Evolutionary conservation across 352 stramenopile genomes (phyloP).

Genomic region (Globisporangium cystogenes): DNA sequence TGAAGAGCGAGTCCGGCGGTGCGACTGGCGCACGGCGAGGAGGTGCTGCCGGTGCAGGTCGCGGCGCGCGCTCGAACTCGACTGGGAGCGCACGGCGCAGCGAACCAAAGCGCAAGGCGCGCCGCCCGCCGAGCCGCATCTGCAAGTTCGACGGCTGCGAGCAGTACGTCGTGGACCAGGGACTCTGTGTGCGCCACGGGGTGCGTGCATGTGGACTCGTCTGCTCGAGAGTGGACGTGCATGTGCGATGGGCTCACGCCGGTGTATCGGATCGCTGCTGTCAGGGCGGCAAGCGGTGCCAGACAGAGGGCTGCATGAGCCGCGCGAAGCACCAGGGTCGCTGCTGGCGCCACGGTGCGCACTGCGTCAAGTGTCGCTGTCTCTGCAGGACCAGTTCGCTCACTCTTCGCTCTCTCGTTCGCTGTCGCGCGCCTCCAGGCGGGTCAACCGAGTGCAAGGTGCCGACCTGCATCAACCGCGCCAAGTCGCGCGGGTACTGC

Average conservation of each 20-base stretch:
- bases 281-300: slow-evolving; percentile 17
- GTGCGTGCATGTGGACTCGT: slow-evolving; percentile 19
- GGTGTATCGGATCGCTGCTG: not conserved
- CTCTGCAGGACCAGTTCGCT: no score
- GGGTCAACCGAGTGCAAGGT: slow-evolving; percentile 76
- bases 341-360: slow-evolving; percentile 64
- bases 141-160: slow-evolving; percentile 71
- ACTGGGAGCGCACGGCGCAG: slow-evolving; percentile 2
- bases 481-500: slow-evolving; percentile 81
- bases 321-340: slow-evolving; percentile 67
- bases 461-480: slow-evolving; percentile 64
- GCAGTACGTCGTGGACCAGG: slow-evolving; percentile 75
- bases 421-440: not conserved
- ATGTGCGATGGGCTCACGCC: not conserved
- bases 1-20: not conserved
- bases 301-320: slow-evolving; percentile 34
- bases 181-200: slow-evolving; percentile 68
- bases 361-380: not conserved
- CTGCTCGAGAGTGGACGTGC: not conserved
- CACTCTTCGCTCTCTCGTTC: not conserved
- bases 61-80: not conserved
- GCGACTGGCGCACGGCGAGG: not conserved
- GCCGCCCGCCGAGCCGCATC: slow-evolving; percentile 51
- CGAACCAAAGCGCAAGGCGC: slow-evolving; percentile 46
- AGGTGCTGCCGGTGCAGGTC: no score